phyloP scores from a whole-genome alignment of 1,284 basidiomycete genomes.

The Athelia psychrophila region DNA sequence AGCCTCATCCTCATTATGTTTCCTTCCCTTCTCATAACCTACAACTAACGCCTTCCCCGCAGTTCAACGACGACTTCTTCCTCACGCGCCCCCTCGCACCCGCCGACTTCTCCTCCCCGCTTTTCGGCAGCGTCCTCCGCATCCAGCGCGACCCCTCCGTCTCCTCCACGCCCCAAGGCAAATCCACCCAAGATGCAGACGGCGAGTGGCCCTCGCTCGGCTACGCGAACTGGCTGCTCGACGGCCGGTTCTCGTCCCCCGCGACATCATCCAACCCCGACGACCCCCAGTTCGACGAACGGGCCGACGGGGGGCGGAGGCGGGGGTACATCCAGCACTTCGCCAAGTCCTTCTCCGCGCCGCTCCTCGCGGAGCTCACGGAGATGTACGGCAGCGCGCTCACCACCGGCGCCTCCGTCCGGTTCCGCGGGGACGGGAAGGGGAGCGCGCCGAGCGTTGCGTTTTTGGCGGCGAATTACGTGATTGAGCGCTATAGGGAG shows the following conservation, averaged over 20 bases:
- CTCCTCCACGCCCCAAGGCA: constrained; percentile 11
- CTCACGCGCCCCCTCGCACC: constrained; percentile 10
- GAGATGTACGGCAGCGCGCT: too few relatives aligned
- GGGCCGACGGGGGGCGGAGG: constrained; percentile 18
- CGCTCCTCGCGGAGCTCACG: constrained; percentile 3
- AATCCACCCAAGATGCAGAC: constrained; percentile 10
- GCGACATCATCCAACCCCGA: too few relatives aligned
- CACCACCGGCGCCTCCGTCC: too few relatives aligned
- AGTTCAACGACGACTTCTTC: constrained; percentile 16
- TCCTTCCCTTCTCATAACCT: too few relatives aligned
- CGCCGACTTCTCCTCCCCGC: constrained; percentile 11
- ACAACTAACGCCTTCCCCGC: too few relatives aligned
- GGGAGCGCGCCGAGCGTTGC: constrained; percentile 13
- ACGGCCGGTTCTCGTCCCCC: constrained; percentile 25
- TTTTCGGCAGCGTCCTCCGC: constrained; percentile 30
- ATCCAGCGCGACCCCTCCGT: constrained; percentile 22
- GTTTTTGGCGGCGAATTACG: constrained; percentile 32
- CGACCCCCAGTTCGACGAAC: too few relatives aligned
- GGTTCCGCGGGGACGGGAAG: constrained; percentile 21
- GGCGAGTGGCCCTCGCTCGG: constrained; percentile 33
- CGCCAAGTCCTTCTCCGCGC: constrained; percentile 12
- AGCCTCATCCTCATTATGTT: too few relatives aligned
- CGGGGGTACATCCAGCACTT: constrained; percentile 39
- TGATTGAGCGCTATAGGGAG: constrained; percentile 39
- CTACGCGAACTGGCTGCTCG: constrained; percentile 12